These are phyloP conservation scores for Lactarius hatsudake DNA, from an alignment of 768 basidiomycete genomes.

Conservation along the genomic window DNA sequence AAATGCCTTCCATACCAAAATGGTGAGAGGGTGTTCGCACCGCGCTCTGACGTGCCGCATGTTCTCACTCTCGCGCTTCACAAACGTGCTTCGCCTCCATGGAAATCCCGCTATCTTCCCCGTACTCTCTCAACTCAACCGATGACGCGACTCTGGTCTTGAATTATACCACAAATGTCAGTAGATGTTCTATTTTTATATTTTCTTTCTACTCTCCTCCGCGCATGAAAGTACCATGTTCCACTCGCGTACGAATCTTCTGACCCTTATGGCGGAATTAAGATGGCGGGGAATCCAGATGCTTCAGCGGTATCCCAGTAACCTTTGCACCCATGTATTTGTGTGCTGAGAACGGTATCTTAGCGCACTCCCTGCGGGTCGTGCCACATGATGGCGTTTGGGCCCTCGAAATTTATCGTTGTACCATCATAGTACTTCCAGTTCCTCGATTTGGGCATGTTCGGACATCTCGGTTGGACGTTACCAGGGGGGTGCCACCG, in stretches of 20 bases:
- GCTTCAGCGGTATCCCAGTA: background rate
- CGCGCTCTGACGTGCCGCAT: background rate
- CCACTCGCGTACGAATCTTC: background rate
- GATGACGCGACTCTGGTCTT: background rate
- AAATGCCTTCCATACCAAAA: background rate
- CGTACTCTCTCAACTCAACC: background rate
- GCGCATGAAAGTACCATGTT: background rate
- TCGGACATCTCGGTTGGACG: constrained; percentile 1
- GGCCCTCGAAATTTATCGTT: no score
- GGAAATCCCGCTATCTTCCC: background rate
- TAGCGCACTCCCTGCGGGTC: background rate
- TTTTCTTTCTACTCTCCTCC: background rate
- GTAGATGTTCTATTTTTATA: background rate
- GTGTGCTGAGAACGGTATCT: background rate
- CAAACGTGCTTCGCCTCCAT: background rate
- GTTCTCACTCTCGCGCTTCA: background rate
- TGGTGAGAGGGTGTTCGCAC: background rate
- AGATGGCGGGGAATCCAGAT: background rate
- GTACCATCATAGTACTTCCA: background rate
- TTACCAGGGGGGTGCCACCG: background rate
- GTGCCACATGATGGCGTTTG: background rate
- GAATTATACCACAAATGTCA: background rate
- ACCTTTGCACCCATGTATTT: background rate
- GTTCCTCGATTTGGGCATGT: background rate
- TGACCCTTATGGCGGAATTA: background rate